phyloP scores from a whole-genome alignment of 2,329 filamentous ascomycete species.

The Neopestalotiopsis sp. region DNA sequence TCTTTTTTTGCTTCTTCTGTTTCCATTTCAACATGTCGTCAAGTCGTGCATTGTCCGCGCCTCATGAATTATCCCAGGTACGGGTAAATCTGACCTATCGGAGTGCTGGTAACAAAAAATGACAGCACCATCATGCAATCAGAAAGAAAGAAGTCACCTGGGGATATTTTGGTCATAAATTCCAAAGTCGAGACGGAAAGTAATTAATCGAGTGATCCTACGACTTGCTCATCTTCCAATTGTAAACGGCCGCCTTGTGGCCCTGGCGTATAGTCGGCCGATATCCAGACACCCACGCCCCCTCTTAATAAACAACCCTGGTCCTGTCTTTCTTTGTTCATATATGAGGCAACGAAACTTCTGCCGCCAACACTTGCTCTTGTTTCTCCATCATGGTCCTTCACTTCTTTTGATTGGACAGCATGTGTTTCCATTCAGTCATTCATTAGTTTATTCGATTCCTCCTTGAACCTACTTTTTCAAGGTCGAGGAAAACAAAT shows the following conservation, averaged over 20 bases:
- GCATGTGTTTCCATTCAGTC: neutral
- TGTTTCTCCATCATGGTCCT: constrained; percentile 17
- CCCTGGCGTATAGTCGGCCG: neutral
- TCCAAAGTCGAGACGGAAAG: neutral
- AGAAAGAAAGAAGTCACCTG: neutral
- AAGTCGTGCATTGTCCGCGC: too few relatives aligned
- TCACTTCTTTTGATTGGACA: constrained; percentile 17
- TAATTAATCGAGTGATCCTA: neutral
- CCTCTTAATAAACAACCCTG: neutral
- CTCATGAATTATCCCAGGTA: neutral
- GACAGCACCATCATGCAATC: neutral
- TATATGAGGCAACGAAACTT: neutral
- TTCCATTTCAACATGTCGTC: neutral
- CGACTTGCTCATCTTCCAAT: neutral
- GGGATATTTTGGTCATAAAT: neutral
- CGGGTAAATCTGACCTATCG: neutral
- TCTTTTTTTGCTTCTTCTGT: neutral
- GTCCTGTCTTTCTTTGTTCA: neutral
- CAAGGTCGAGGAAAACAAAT: neutral
- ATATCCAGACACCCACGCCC: neutral
- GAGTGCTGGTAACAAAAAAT: neutral
- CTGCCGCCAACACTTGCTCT: neutral
- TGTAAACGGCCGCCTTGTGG: neutral
- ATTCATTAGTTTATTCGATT: constrained; percentile 17
- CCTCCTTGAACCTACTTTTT: constrained; percentile 2